Conservation (phyloP, 345 rosid genomes). For the Salix viminalis region DNA sequence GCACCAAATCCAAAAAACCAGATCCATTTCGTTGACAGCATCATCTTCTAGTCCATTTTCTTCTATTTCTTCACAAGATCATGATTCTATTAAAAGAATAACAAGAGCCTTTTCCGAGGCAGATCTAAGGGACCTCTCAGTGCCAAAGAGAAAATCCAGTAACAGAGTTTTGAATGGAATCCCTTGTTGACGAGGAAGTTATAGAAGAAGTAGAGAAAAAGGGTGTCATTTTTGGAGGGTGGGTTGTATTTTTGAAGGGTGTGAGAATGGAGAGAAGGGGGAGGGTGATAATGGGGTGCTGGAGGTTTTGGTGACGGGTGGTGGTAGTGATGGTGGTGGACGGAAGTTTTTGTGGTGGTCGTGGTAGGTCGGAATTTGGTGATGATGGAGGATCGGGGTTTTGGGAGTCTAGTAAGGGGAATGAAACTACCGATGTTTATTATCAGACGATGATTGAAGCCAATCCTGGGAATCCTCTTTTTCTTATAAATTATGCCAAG, state of each 20-base stretch:
- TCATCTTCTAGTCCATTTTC: slow-evolving; percentile 35
- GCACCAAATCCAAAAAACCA: slow-evolving; percentile 30
- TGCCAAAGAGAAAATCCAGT: slow-evolving; percentile 25
- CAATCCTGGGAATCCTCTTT: slow-evolving; percentile 70
- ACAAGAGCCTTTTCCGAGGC: slow-evolving; percentile 54
- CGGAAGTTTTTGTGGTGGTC: slow-evolving; percentile 43
- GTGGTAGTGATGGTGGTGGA: slow-evolving; percentile 40
- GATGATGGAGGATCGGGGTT: slow-evolving; percentile 31
- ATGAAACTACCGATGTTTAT: slow-evolving; percentile 47
- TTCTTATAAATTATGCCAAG: slow-evolving; percentile 78
- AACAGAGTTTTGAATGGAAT: slow-evolving; percentile 25
- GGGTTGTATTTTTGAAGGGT: slow-evolving; percentile 27
- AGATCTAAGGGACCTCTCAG: slow-evolving; percentile 39
- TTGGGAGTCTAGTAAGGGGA: slow-evolving; percentile 33
- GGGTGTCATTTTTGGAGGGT: neutral
- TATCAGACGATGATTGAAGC: slow-evolving; percentile 81
- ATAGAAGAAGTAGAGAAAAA: slow-evolving; percentile 23
- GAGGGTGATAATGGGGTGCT: neutral
- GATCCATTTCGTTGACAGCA: slow-evolving; percentile 31
- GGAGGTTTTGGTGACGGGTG: slow-evolving; percentile 24
- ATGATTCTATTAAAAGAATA: slow-evolving; percentile 33
- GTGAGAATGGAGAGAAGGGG: slow-evolving; percentile 13
- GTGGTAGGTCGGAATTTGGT: slow-evolving; percentile 36
- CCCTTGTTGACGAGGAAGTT: slow-evolving; percentile 46
- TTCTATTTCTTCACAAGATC: slow-evolving; percentile 12